Base-by-base conservation (phyloP, 441 rosid genomes). In the Eruca vesicaria region DNA sequence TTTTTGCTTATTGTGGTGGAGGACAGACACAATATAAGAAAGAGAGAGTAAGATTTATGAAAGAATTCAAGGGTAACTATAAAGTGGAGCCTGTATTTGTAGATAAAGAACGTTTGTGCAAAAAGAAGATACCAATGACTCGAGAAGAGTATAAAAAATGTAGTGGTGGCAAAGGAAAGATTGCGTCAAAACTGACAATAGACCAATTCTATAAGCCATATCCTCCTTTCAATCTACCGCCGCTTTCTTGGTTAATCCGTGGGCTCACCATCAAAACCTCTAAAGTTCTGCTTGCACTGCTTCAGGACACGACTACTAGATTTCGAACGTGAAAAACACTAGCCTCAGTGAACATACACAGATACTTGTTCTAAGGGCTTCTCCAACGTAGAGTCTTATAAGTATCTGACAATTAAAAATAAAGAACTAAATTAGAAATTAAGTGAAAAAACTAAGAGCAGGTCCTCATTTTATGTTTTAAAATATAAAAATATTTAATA, bases 231-330 rank as follows among this genome's bases (percentile, higher is more conserved):
- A 91, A 96, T 5, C 86, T 92, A 2, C 95, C 97, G 6, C 97
- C 92, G 3, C 78, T 93, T 72, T 93, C 97, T 45, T 93, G 95
- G 90, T 83, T 86, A 60, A 81, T 92, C n/a, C 84, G 96, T 66
- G 89, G 89, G 79, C 90, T 89, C 69, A 90, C 97, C 3, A n/a
- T 84, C 63, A 84, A 66, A 67, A 84, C 91, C 66, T 84, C 88
- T 1, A 91, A 89, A 79, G 80, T 78, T 88, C 80, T 88, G 61
- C 84, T 86, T 20, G 28, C 28, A 6, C 4, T 2, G 59, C 5
- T 64, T n/a, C 56, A 64, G 29, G 16, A 57, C 31, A 5, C 8
- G 16, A 14, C 53, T 16, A 26, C 29, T 26, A n/a, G n/a, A n/a
- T n/a, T n/a, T n/a, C n/a, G n/a, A n/a, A n/a, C n/a, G n/a, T n/a